Percentiles rank a stretch among this genome's conserved stretches.
Conservation (phyloP, 306 rosid species). For the Vigna radiata region DNA sequence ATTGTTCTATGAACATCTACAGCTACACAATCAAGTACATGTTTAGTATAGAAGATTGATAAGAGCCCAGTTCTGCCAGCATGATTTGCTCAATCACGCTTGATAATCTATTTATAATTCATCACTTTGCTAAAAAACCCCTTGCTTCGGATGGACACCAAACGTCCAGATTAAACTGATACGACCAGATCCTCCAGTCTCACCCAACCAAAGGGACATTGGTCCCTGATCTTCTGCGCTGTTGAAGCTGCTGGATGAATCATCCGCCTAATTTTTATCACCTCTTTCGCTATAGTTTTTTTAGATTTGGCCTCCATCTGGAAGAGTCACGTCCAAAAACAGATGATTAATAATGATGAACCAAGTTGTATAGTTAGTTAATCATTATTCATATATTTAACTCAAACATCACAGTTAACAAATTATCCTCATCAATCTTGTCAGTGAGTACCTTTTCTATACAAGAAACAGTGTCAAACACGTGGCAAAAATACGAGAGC, state of each 20-base stretch:
- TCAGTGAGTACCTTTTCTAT: constrained; percentile 70
- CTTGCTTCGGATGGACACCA: constrained; percentile 1
- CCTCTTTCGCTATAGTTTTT: constrained; percentile 66
- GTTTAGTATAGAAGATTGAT: neutral
- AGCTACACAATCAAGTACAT: neutral
- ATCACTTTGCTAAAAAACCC: neutral
- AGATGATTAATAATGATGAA: constrained; percentile 18
- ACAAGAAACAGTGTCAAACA: constrained; percentile 69
- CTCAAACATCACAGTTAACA: neutral
- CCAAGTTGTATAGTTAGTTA: constrained; percentile 19
- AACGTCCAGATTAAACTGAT: constrained; percentile 50
- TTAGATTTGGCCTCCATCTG: constrained; percentile 70
- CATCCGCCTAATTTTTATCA: constrained; percentile 65
- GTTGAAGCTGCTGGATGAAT: constrained; percentile 70
- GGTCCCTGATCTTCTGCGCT: constrained; percentile 71
- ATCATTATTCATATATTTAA: constrained; percentile 26
- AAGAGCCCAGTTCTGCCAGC: neutral
- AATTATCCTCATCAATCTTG: neutral
- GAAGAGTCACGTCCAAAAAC: constrained; percentile 7
- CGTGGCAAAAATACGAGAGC: constrained; percentile 79
- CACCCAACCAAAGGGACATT: constrained; percentile 87
- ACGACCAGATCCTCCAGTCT: constrained; percentile 65
- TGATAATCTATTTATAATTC: neutral
- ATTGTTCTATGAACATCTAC: constrained; percentile 10
- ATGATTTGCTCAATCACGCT: neutral